A percentile compares a stretch with the other conserved stretches of the same genome.
These are phyloP conservation scores for Penstemon eatonii DNA, from an alignment of 257 asterid species.

Conservation along the genomic window DNA sequence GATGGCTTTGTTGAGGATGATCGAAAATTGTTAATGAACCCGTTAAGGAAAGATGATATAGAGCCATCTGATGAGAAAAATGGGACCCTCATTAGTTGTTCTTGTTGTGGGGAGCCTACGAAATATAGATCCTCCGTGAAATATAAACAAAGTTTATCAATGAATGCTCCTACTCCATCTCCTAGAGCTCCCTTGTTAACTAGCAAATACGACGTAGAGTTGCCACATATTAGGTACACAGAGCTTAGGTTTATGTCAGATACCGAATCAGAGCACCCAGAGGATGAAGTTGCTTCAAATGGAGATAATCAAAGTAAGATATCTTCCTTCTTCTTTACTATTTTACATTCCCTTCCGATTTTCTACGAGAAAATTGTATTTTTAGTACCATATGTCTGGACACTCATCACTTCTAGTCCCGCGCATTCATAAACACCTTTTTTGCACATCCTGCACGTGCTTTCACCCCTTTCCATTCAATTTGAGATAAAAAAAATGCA, in stretches of 20 bases:
- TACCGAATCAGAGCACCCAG: slow-evolving; percentile 41
- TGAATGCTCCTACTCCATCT: slow-evolving; percentile 57
- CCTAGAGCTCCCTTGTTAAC: slow-evolving; percentile 53
- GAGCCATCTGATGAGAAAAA: slow-evolving; percentile 30
- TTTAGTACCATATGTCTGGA: too few relatives aligned
- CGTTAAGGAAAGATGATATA: slow-evolving; percentile 33
- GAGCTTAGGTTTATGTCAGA: slow-evolving; percentile 57
- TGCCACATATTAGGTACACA: slow-evolving; percentile 53
- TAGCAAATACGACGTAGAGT: slow-evolving; percentile 37
- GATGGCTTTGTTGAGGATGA: slow-evolving; percentile 46
- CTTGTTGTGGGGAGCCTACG: slow-evolving; percentile 70
- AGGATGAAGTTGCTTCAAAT: slow-evolving; percentile 43
- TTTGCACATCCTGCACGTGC: too few relatives aligned
- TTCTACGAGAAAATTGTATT: not conserved
- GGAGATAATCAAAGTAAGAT: slow-evolving; percentile 50
- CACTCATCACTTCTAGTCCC: too few relatives aligned
- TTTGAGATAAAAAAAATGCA: too few relatives aligned
- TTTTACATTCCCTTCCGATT: too few relatives aligned
- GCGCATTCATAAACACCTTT: too few relatives aligned
- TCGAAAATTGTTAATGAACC: slow-evolving; percentile 32
- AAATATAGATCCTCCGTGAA: slow-evolving; percentile 39
- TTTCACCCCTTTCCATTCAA: too few relatives aligned
- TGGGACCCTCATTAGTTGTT: slow-evolving; percentile 39
- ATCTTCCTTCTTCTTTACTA: too few relatives aligned
- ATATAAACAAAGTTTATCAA: slow-evolving; percentile 40